Evolutionary conservation across 345 rosid genomes (phyloP), one percentile per base, ranked within the genome.

Genomic region (Syzygium aromaticum): DNA sequence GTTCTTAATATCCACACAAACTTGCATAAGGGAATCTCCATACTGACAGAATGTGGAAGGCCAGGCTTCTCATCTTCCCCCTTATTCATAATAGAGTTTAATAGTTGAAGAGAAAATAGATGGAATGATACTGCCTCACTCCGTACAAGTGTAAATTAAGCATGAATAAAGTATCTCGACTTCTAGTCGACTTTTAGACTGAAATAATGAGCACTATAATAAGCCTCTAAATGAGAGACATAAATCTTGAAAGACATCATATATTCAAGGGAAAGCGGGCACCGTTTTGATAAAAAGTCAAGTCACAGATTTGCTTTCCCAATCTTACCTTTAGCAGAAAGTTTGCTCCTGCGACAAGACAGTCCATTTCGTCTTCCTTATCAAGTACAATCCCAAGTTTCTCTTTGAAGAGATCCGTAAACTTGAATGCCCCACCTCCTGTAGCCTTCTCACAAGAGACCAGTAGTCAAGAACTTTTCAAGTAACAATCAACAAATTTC

Each of bases 351-450:
- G 93, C 93, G 52, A 96, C 99, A 86, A 98, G 98, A 90, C 95
- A 96, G 89, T 94, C 94, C 99, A 98, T 96, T 90, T 98, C 99
- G 83, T 94, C 99, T 92, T 95, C 96, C 90, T 98, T 98, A 88
- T 96, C 99, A 73, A 98, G 94, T 91, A 91, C 49, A 86, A 96
- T 90, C 11, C 97, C 98, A 85, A 98, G 98, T 89, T 95, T 94
- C 88, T 96, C 99, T 85, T 94, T 94, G 89, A 98, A 94, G 30
- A 96, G 97, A 87, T 98, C 97, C 1, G 98, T 92, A 92, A 95
- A 98, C 90, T 94, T 96, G 94, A 92, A 94, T 23, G 99, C 99
- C 87, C 99, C 99, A 52, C 99, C 99, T 61, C 99, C 99, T 87
- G 99, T 98, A 87, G 99, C 99, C 99, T 96, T 90, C 91, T 61